A percentile compares a stretch with the other conserved stretches of the same genome.
phyloP scores from a whole-genome alignment of 306 rosid species.

The Malus sylvestris region DNA sequence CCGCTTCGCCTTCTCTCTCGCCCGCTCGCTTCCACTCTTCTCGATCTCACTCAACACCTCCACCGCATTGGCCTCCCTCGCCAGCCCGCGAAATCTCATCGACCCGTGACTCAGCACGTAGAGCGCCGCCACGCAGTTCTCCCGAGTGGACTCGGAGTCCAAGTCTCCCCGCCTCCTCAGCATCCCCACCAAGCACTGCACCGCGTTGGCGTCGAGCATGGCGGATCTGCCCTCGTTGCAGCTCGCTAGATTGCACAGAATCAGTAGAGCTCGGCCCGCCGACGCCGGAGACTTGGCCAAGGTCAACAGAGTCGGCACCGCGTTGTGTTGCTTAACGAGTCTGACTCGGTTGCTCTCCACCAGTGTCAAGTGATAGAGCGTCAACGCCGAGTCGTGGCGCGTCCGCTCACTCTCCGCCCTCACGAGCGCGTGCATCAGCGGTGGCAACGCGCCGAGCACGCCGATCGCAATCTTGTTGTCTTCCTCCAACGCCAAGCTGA shows the following conservation, averaged over 20 bases:
- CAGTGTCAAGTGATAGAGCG: constrained; percentile 64
- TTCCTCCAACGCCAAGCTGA: constrained; percentile 71
- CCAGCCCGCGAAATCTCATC: constrained; percentile 76
- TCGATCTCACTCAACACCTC: constrained; percentile 68
- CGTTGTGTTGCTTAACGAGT: constrained; percentile 66
- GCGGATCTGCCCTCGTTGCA: constrained; percentile 66
- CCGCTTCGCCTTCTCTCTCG: constrained; percentile 67
- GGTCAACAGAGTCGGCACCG: constrained; percentile 44
- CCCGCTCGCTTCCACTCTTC: constrained; percentile 75
- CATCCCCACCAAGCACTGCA: constrained; percentile 51
- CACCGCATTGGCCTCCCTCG: constrained; percentile 68
- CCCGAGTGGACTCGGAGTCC: constrained; percentile 69
- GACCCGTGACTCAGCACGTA: constrained; percentile 73
- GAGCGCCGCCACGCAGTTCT: constrained; percentile 76
- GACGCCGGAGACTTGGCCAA: constrained; percentile 34
- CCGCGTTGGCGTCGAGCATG: constrained; percentile 75
- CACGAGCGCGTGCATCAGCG: constrained; percentile 60
- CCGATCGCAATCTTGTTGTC: constrained; percentile 94
- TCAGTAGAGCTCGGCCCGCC: constrained; percentile 50
- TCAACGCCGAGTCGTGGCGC: constrained; percentile 73
- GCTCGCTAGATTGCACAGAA: constrained; percentile 66
- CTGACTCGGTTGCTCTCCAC: constrained; percentile 78
- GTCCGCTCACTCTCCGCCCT: constrained; percentile 68
- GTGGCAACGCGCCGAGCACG: constrained; percentile 72
- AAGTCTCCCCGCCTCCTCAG: constrained; percentile 45